Conservation (phyloP, 164 flowering plant species). For the grape (Vitis vinifera) region DNA sequence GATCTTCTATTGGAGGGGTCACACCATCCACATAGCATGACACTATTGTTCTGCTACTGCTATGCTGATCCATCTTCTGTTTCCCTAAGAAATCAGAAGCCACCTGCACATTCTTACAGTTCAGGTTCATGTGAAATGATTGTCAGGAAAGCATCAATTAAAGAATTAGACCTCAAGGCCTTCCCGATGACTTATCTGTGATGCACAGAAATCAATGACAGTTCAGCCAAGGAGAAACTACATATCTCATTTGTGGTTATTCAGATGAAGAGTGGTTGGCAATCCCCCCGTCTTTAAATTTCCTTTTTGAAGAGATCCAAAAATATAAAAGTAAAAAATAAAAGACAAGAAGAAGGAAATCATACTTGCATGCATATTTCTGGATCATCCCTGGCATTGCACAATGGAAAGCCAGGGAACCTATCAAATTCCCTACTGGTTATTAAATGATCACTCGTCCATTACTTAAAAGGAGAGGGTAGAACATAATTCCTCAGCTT, state of each 20-base stretch:
- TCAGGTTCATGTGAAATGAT: neutral
- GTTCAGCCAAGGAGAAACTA: neutral
- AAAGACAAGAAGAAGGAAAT: too few species aligned
- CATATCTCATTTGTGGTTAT: neutral
- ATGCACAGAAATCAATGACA: neutral
- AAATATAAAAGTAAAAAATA: too few species aligned
- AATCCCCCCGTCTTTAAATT: neutral
- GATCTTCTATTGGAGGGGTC: constrained; percentile 21
- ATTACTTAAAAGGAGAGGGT: too few species aligned
- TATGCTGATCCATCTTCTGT: constrained; percentile 9
- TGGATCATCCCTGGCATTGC: too few species aligned
- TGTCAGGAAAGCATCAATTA: neutral
- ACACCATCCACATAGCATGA: constrained; percentile 26
- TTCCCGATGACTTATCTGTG: neutral
- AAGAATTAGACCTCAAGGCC: neutral
- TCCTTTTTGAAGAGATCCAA: too few species aligned
- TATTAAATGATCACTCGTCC: too few species aligned
- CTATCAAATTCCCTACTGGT: too few species aligned
- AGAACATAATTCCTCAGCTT: too few species aligned
- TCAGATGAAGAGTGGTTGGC: neutral
- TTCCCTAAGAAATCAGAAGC: constrained; percentile 29
- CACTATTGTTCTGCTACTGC: constrained; percentile 34
- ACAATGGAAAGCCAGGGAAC: too few species aligned
- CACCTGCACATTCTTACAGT: constrained; percentile 31
- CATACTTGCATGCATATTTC: too few species aligned